Evolutionary conservation across 495 filamentous ascomycete species (phyloP), one percentile per base, ranked within the genome.

Genomic region (Hamigera avellanea): DNA sequence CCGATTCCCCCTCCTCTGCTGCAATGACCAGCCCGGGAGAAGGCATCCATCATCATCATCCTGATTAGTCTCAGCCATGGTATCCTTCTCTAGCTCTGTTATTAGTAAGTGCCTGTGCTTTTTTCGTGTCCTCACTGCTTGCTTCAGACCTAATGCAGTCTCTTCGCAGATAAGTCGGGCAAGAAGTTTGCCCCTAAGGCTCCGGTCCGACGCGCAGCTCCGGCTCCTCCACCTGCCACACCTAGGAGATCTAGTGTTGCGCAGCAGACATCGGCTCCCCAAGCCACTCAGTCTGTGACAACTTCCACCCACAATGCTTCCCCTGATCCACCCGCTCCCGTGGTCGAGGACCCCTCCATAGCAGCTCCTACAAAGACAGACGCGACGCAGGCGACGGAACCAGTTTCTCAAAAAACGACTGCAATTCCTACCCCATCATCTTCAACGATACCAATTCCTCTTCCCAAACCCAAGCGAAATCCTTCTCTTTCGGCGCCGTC

Each of bases 161-260:
- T 25, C 19, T 35, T n/a, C 10, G 12, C 30, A 71, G 69, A 73
- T 38, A 73, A 73, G 53, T 70, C 67, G 40, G 63, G 66, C 49
- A 72, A 69, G 48, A 72, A 70, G 40, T 70, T 73, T 43, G 68
- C 65, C 33, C 69, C 68, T 12, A 72, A 72, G 52, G 66, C 66
- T 39, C 64, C 65, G 26, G 45, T 46, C 41, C 67, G 69, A 43
- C 65, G 69, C 36, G 52, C 60, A 40, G 54, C 53, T 29, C 49
- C 58, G 33, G 54, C 49, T 33, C 42, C 53, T 18, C 28, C 43
- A 8, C 41, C 56, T 35, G 46, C 54, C 25, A 51, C 57, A 15
- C 53, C 62, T 14, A 44, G 63, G 29, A 56, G 59, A 37, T 49
- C 61, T 12, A 69, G 63, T 41, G 50, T 59, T 33, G 50, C 52